Base-by-base conservation (phyloP, 2,329 filamentous ascomycete species). In the Ceratocystis variospora region DNA sequence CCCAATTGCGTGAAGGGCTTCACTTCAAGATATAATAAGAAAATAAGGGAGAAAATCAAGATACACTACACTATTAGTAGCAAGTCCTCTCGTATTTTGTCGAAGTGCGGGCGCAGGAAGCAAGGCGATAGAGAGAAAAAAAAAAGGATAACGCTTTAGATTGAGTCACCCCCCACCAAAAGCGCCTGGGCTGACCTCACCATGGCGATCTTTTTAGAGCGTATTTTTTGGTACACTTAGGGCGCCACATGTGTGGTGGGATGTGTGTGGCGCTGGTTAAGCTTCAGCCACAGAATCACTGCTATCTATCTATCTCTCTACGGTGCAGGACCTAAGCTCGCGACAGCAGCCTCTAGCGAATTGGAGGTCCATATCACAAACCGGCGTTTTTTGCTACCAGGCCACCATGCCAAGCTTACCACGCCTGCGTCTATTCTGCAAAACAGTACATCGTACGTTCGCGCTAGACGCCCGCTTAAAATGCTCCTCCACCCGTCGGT, bases 1-100 rank as follows among this genome's bases (percentile, higher is more conserved):
- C 63, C 63, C 63, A 53, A 66, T 17, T 57, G 28, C 37, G 31
- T 45, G 46, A 66, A 64, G 66, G 66, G 66, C 66, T 67, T 67
- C 63, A 45, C 46, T 37, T 46, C 37, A 41, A 12, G 12, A 15
- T 15, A 2, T 53, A 55, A 19, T 53, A 25, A 41, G 44, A 45
- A 31, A 57, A n/a, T 17, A 22, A 64, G 37, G 22, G 33, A 57
- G 45, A 22, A 61, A 19, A 59, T 46, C 17, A 64, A 22, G 28
- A 48, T 17, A 41, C 48, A 17, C 44, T 33, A 17, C 46, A 28
- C 19, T 17, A 37, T 55, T 64, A 5, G 8, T 55, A 4, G 28
- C 7, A n/a, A 33, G 28, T 59, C 28, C 31, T 59, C 15, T 33
- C 31, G 55, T 59, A 15, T 37, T 22, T 10, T 37, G 8, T 37